Conservation (phyloP, 108 stramenopile genomes). For the Nitzschia sp. region DNA sequence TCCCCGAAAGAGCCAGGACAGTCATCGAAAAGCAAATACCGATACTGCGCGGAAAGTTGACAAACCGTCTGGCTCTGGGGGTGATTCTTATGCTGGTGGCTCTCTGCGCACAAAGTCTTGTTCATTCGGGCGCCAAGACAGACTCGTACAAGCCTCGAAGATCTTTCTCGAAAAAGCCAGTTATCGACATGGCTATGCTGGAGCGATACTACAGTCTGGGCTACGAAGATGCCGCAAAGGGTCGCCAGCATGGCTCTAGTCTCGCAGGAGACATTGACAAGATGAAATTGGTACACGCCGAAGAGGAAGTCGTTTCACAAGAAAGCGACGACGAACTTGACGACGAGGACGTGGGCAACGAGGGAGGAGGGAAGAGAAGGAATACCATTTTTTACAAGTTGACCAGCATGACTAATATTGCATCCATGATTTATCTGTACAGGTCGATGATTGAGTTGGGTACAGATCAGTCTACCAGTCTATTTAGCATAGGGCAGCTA, state of each 20-base stretch:
- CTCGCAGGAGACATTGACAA: constrained; percentile 3
- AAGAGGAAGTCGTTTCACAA: neutral
- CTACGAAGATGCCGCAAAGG: constrained; percentile 47
- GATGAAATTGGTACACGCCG: neutral
- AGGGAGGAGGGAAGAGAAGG: neutral
- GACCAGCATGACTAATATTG: constrained; percentile 19
- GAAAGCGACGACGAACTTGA: neutral
- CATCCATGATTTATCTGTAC: constrained; percentile 36
- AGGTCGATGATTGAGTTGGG: constrained; percentile 36
- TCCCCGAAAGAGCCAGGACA: constrained; percentile 26
- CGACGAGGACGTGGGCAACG: neutral
- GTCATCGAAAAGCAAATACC: constrained; percentile 37
- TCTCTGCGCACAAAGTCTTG: constrained; percentile 15
- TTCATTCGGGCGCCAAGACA: neutral
- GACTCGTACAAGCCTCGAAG: neutral
- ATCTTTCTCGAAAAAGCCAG: neutral
- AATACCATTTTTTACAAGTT: neutral
- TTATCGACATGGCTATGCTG: constrained; percentile 15
- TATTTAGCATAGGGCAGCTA: constrained; percentile 26
- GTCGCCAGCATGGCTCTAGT: constrained; percentile 33
- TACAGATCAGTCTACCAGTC: constrained; percentile 20
- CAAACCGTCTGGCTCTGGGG: constrained; percentile 16
- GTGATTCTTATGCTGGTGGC: constrained; percentile 24
- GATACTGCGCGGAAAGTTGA: constrained; percentile 23
- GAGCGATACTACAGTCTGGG: constrained; percentile 55